phyloP scores from a whole-genome alignment of 1,139 yeast species.

The Dujonia santamariae region DNA sequence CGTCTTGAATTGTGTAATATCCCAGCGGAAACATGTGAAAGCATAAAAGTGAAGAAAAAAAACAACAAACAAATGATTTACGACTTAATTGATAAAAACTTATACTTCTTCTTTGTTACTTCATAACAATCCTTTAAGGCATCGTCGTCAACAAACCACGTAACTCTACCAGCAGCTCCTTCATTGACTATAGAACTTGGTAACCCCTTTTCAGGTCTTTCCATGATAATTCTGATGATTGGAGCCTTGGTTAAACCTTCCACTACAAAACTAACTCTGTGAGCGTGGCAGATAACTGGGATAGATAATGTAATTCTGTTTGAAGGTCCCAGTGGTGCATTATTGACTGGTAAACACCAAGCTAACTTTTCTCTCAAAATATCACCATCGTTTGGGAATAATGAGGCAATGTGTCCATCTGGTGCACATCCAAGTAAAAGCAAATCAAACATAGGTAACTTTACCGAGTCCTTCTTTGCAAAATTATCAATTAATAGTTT shows the following conservation, averaged over 20 bases:
- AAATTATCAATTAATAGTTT: slow-evolving; percentile 80
- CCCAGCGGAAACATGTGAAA: background rate
- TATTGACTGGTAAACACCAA: slow-evolving; percentile 92
- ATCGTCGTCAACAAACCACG: slow-evolving; percentile 97
- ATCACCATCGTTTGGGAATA: slow-evolving; percentile 87
- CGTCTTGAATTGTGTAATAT: too few relatives aligned
- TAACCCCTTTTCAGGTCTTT: slow-evolving; percentile 93
- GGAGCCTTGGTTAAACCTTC: slow-evolving; percentile 97
- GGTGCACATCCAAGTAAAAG: slow-evolving; percentile 96
- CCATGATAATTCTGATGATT: slow-evolving; percentile 88
- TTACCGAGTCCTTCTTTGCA: slow-evolving; percentile 95
- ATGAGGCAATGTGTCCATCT: slow-evolving; percentile 95
- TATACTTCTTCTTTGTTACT: slow-evolving; percentile 73
- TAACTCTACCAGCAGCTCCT: slow-evolving; percentile 92
- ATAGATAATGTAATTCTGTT: slow-evolving; percentile 88
- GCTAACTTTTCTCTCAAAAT: slow-evolving; percentile 87
- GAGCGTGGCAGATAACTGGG: slow-evolving; percentile 94
- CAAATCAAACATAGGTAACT: slow-evolving; percentile 90
- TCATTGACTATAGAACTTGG: slow-evolving; percentile 95
- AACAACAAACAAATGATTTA: background rate
- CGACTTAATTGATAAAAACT: slow-evolving; percentile 40
- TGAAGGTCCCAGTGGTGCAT: slow-evolving; percentile 88
- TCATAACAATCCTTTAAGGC: slow-evolving; percentile 81
- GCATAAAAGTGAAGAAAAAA: too few relatives aligned
- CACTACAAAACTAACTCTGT: slow-evolving; percentile 88